Evolutionary conservation across 2,329 filamentous ascomycete species (phyloP), one percentile per base, ranked within the genome.

Genomic region (Nemania sp.): DNA sequence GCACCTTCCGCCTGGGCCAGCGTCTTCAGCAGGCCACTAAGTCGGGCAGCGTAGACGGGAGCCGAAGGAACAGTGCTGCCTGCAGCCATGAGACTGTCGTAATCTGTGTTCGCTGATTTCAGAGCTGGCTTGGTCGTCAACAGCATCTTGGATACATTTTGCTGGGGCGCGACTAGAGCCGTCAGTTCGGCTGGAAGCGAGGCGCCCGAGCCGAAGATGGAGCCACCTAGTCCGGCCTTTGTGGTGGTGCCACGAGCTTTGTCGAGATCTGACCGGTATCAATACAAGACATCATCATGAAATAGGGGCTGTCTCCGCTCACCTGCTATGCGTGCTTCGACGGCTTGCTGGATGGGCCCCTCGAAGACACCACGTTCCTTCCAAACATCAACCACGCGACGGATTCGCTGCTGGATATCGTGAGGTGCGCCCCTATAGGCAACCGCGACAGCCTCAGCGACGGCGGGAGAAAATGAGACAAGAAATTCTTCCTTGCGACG

Each of bases 311-410:
- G 42, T 7, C 6, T n/a, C 36, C 19, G 15, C 79, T 60, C 77
- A 93, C 90, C 91, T 61, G 91, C 86, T 48, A 97, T 79, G 24
- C 89, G 82, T 53, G 82, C 77, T 68, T 97, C 93, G 47, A 97
- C 85, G 1, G 88, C 88, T 52, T 86, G 83, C 69, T 96, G 87
- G 43, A 96, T 89, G 0, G 88, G 82, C 1, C 72, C 71, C 57
- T 95, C 90, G 65, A 99, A 99, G 40, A 99, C 94, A 47, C 78
- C 76, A 30, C 94, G 82, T 65, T 93, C 86, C 67, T 88, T 87
- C 94, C 94, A 99, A 15, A 99, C 94, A 66, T 97, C 93, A 3
- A 97, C 84, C 0, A 97, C 93, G 26, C 94, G 83, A 56, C 88
- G 83, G 31, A 99, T 78, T 70, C 97, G 97, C 54, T 83, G 82